Conservation (phyloP, 1,139 yeast species). For the Diutina rugosa region DNA sequence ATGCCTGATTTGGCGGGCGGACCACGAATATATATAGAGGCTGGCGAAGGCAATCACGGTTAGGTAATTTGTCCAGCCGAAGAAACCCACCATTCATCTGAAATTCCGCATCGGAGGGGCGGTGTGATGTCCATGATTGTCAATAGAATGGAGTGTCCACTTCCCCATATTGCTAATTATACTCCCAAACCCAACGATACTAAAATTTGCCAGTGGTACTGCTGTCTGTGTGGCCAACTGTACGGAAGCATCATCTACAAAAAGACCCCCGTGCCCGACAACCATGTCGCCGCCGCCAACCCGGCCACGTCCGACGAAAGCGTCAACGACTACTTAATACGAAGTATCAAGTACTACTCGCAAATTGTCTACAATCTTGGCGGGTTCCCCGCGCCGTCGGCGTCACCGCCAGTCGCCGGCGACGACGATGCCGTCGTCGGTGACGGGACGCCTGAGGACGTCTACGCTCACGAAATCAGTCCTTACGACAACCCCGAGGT, state of each 20-base stretch:
- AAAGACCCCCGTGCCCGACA: background rate
- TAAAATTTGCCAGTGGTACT: slow-evolving; percentile 39
- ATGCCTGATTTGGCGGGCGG: background rate
- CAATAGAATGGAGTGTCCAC: background rate
- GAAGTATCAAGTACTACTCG: background rate
- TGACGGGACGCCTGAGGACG: background rate
- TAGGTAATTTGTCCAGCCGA: background rate
- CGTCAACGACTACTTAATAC: background rate
- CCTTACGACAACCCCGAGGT: background rate
- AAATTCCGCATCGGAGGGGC: background rate
- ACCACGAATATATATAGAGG: background rate
- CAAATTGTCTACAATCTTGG: background rate
- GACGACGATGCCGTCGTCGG: background rate
- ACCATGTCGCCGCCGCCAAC: background rate
- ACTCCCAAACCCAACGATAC: slow-evolving; percentile 8
- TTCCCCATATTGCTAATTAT: background rate
- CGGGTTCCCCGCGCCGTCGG: background rate
- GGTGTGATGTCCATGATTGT: slow-evolving; percentile 1
- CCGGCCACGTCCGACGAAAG: background rate
- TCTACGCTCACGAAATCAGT: background rate
- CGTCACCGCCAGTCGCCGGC: background rate
- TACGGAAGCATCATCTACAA: slow-evolving; percentile 15
- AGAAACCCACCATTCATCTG: background rate
- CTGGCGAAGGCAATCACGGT: background rate
- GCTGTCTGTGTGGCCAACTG: slow-evolving; percentile 40